Evolutionary conservation across 805 yeast genomes (phyloP), one percentile per base, ranked within the genome.

Genomic region (Schwanniomyces pseudopolymorphus): DNA sequence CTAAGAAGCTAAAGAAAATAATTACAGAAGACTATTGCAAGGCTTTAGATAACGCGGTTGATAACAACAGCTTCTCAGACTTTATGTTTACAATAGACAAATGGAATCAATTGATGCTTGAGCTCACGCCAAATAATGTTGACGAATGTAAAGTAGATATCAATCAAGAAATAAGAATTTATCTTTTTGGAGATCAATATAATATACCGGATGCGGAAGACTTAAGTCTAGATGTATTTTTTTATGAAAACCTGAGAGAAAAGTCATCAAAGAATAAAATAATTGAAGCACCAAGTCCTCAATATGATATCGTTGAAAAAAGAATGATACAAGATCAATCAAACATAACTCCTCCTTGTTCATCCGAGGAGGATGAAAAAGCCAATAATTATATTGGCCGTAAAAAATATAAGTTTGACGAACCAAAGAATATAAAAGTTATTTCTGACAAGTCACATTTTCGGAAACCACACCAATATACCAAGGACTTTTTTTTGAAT

Each of bases 41-140:
- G 17, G 53, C 45, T 19, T 47, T 73, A n/a, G 67, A 64, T 27
- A 49, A 50, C 5, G 48, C 74, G 1, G 61, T 70, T 10, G 65
- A 59, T 3, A 55, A 61, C 1, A 61, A 72, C 48, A 63, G 67
- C 42, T 69, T 73, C 44, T 52, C 52, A n/a, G 53, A 48, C 5
- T 72, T 73, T 45, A 63, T 73, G 70, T 44, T 45, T 25, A 56
- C 67, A 10, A 57, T 73, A 28, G 78, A 72, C 53, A 63, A 61
- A 42, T 73, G 78, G 78, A 73, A 73, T 47, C 43, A 49, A 5
- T 56, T 73, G 33, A 70, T 72, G 75, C 35, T 69, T 19, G 56
- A 58, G 24, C 61, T 73, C n/a, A 54, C 71, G 1, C 77, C 77
- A 0, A 66, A 60, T 45, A 25, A 14, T 3, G 44, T 26, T 8